Base-by-base conservation (phyloP, 192 early-diverging fungal species). In the Gamsiella multidivaricata region DNA sequence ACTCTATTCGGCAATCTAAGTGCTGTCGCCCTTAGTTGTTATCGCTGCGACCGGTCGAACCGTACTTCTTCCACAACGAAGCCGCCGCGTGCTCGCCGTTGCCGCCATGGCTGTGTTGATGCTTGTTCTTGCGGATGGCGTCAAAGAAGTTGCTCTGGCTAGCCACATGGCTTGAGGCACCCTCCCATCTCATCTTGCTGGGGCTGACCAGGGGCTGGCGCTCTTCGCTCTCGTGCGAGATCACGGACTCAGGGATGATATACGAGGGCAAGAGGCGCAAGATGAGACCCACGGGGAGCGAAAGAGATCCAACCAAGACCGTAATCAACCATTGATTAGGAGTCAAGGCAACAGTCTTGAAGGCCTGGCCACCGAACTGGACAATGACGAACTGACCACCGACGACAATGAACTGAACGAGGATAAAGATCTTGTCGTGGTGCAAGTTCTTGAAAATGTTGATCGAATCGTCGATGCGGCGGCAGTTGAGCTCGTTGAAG, bases 401-500 rank as follows among this genome's bases (percentile, higher is more conserved):
- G 29, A 95, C 65, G 29, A 95, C 91, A 39, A 90, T 70, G 17
- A 91, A 43, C 67, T 96, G 87, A 60, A 99, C 90, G 33, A 84
- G 50, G 50, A 93, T 72, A 75, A 99, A 98, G 60, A 92, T 89
- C 54, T 85, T 85, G 84, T 99, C 95, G 58, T 86, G 64, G 65
- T 84, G 82, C 66, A 98, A 85, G 81, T 94, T 91, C 69, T 89
- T 88, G 87, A 99, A 97, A 37, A 99, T 88, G 69, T 98, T 98
- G 63, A 90, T 70, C 17, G 83, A 86, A 63, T 91, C 85, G 43
- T 87, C 86, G 70, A 98, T 96, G 45, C 89, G 85, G 51, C 94
- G 87, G 64, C 91, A 93, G 86, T 98, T 98, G 84, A 98, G 82
- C 72, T 95, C 92, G 82, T 98, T 98, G 79, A 98, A 97, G 18